Conservation (phyloP, 2,329 filamentous ascomycete genomes). For the Aspergillus sp. region DNA sequence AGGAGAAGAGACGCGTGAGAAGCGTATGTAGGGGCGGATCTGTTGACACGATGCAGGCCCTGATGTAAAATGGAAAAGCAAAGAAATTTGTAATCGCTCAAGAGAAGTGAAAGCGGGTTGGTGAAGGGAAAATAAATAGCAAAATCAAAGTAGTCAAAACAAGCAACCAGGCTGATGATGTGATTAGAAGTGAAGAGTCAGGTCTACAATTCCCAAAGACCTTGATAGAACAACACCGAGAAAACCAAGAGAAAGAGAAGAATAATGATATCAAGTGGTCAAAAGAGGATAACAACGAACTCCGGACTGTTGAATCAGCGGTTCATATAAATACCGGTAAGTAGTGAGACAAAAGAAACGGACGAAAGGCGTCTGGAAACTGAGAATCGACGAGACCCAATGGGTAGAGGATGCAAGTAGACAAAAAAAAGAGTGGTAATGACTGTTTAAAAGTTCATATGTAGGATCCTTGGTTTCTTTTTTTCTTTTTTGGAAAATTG, state of each 20-base stretch:
- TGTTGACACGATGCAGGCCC: constrained; percentile 4
- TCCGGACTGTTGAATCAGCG: constrained; percentile 15
- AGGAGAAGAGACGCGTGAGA: constrained; percentile 2
- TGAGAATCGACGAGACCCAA: neutral
- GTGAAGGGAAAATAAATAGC: constrained; percentile 1
- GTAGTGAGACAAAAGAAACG: neutral
- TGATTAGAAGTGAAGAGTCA: constrained; percentile 21
- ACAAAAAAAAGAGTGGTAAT: neutral
- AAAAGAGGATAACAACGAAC: constrained; percentile 11
- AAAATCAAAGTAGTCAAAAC: constrained; percentile 13
- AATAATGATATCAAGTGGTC: constrained; percentile 11
- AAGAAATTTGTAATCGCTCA: constrained; percentile 19
- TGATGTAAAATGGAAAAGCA: constrained; percentile 2
- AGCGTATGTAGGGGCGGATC: constrained; percentile 1
- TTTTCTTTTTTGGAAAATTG: neutral
- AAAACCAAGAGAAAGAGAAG: constrained; percentile 20
- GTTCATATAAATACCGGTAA: neutral
- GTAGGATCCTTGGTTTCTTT: neutral
- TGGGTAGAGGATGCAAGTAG: neutral
- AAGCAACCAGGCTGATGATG: constrained; percentile 25
- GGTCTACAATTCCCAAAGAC: constrained; percentile 16
- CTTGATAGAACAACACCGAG: constrained; percentile 14
- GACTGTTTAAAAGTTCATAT: neutral
- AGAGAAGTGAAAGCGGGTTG: too few relatives aligned
- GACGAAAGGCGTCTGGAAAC: neutral